These are phyloP conservation scores for Phoma herbarum DNA, from an alignment of 2,329 filamentous ascomycete genomes.

Conservation along the genomic window DNA sequence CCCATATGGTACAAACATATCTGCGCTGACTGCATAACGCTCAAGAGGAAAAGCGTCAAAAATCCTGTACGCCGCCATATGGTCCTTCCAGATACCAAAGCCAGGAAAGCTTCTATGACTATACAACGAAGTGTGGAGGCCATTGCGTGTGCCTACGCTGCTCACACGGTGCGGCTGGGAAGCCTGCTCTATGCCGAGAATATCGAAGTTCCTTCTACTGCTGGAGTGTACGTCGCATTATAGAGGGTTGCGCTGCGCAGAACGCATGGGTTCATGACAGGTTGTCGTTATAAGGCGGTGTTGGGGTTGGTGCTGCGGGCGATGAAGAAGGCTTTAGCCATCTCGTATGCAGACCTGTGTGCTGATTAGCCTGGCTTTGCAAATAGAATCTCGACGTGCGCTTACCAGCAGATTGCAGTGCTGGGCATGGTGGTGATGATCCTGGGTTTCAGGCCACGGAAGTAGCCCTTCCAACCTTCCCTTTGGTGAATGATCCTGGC, in stretches of 20 bases:
- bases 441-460: slow-evolving; percentile 89
- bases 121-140: slow-evolving; percentile 36
- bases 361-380: slow-evolving; percentile 19
- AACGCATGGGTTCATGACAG: slow-evolving; percentile 9
- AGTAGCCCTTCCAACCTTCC: slow-evolving; percentile 87
- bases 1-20: slow-evolving; percentile 45
- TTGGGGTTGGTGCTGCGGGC: slow-evolving; percentile 46
- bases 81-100: slow-evolving; percentile 33
- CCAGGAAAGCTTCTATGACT: slow-evolving; percentile 40
- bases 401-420: slow-evolving; percentile 98
- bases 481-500: slow-evolving; percentile 82
- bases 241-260: slow-evolving; percentile 9
- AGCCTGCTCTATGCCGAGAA: slow-evolving; percentile 29
- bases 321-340: slow-evolving; percentile 74
- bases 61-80: slow-evolving; percentile 40
- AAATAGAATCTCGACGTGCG: slow-evolving; percentile 12
- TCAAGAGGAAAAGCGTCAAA: slow-evolving; percentile 33
- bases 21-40: slow-evolving; percentile 36
- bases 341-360: slow-evolving; percentile 70
- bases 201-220: slow-evolving; percentile 22
- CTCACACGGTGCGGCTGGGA: slow-evolving; percentile 26
- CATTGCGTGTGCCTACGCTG: slow-evolving; percentile 25
- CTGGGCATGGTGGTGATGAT: slow-evolving; percentile 98
- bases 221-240: slow-evolving; percentile 26
- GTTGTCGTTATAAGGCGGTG: slow-evolving; percentile 32